Percentiles rank a stretch among this genome's conserved stretches.
Evolutionary conservation across 225 moss, liverwort and hornwort genomes (phyloP).

Genomic region (Polytrichum formosum): DNA sequence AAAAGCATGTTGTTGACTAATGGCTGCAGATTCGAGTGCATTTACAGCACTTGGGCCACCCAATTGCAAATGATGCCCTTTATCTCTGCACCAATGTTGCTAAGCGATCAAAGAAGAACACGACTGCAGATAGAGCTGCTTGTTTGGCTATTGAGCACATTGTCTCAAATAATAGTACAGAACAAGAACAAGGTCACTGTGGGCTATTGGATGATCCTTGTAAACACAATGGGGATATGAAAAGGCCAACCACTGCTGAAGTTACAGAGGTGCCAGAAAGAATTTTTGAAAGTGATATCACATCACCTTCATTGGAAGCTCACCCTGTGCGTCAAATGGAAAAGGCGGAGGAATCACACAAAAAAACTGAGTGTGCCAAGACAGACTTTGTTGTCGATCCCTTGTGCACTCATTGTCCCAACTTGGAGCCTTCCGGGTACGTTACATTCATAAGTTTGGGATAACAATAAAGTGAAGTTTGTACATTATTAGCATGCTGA

Average conservation of each 20-base stretch:
- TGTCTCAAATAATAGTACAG: background rate
- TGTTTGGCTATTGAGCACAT: conserved; percentile 20
- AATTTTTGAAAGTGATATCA: background rate
- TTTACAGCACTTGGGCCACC: conserved; percentile 82
- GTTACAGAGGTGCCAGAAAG: too few species aligned
- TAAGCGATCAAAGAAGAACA: conserved; percentile 61
- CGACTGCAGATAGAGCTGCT: conserved; percentile 67
- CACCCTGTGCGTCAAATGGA: conserved; percentile 3
- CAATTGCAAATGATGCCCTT: conserved; percentile 87
- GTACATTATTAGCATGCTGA: too few species aligned
- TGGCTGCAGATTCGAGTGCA: conserved; percentile 83
- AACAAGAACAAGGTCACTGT: conserved; percentile 1
- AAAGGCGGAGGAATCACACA: conserved; percentile 10
- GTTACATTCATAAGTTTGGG: conserved; percentile 7
- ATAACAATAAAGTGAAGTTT: too few species aligned
- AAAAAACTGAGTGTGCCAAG: conserved; percentile 13
- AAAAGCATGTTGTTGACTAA: background rate
- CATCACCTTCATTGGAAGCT: conserved; percentile 8
- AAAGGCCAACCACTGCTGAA: background rate
- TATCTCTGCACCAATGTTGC: conserved; percentile 68
- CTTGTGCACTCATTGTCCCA: conserved; percentile 87
- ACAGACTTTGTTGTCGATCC: conserved; percentile 57
- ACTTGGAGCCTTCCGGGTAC: conserved; percentile 76
- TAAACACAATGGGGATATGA: too few species aligned
- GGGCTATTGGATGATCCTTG: too few species aligned